A percentile compares a stretch with the other conserved stretches of the same genome.
phyloP scores from a whole-genome alignment of 768 basidiomycete genomes.

The Sistotremastrum niveocremeum region DNA sequence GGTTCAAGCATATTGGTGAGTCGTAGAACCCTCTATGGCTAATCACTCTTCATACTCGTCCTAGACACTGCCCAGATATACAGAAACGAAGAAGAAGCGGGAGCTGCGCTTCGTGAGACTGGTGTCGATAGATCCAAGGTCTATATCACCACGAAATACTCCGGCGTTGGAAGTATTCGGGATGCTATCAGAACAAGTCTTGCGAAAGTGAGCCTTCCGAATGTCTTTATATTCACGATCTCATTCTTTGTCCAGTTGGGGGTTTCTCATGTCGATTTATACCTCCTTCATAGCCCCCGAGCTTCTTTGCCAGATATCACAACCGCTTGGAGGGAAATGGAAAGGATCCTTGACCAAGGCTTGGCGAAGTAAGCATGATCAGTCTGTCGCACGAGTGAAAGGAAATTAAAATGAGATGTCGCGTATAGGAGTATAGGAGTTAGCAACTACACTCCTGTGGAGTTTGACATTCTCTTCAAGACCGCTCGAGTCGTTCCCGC shows the following conservation, averaged over 20 bases:
- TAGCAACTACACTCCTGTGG: slow-evolving; percentile 12
- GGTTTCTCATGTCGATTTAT: slow-evolving; percentile 48
- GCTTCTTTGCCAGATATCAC: slow-evolving; percentile 22
- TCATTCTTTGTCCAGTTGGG: slow-evolving; percentile 36
- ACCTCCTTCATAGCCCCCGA: slow-evolving; percentile 49
- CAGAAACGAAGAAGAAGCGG: slow-evolving; percentile 24
- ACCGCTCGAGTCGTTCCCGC: slow-evolving; percentile 20
- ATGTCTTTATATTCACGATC: not conserved
- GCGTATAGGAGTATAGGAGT: slow-evolving; percentile 10
- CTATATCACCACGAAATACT: slow-evolving; percentile 36
- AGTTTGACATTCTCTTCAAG: slow-evolving; percentile 18
- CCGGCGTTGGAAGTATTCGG: slow-evolving; percentile 21
- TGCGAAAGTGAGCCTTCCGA: slow-evolving; percentile 24
- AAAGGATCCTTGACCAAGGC: not conserved
- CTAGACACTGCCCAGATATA: slow-evolving; percentile 20
- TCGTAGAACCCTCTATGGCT: not conserved
- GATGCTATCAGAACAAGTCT: slow-evolving; percentile 35
- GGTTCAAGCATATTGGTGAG: slow-evolving; percentile 51
- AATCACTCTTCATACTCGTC: too few species aligned
- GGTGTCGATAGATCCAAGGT: slow-evolving; percentile 21
- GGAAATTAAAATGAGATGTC: not conserved
- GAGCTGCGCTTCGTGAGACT: slow-evolving; percentile 21
- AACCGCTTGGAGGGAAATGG: slow-evolving; percentile 11
- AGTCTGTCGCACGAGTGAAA: not conserved
- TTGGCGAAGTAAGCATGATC: not conserved